Base-by-base conservation (phyloP, 768 basidiomycete species). In the Heimioporus sp. region DNA sequence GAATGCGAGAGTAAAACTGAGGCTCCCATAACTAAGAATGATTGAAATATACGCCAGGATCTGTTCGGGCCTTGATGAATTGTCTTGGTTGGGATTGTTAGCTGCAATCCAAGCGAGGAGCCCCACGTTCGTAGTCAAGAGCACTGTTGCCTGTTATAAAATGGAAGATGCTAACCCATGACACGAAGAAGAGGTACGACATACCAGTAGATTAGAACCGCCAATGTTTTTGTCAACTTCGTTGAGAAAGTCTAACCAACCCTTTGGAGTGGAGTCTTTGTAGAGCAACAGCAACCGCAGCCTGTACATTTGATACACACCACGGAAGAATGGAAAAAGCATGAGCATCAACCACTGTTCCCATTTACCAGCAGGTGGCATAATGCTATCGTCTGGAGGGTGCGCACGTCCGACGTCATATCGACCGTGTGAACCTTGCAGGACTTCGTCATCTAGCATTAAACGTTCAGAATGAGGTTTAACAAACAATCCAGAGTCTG, bases 211-310 rank as follows among this genome's bases (percentile, higher is more conserved):
- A 37, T 68, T 68, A 31, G 66, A 68, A 35, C 70, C 66, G 13
- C 66, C 59, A 19, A 68, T 65, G n/a, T 64, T 68, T 19, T 54
- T 54, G 46, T 69, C 68, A 0, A 70, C 66, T 39, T 69, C 70
- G 16, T 48, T 43, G 17, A 68, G 66, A 53, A 68, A 70, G n/a
- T 11, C 50, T 13, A 51, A 53, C 68, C 66, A 70, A 8, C 66
- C 54, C 5, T 35, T 46, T 10, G 59, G 64, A 6, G 60, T 62
- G 42, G 68, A 68, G 42, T 32, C 55, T 13, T 68, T 59, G 20
- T 59, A 62, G n/a, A 68, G 62, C 9, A 58, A 60, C 42, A 68
- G 45, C 36, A 68, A 36, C 48, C 68, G 64, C n/a, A 1, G 54
- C 6, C 64, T 68, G 30, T 43, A 70, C 4, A 68, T 48, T n/a